Evolutionary conservation across 495 filamentous ascomycete genomes (phyloP), one percentile per base, ranked within the genome.

Genomic region (Tuber microsphaerosporum): DNA sequence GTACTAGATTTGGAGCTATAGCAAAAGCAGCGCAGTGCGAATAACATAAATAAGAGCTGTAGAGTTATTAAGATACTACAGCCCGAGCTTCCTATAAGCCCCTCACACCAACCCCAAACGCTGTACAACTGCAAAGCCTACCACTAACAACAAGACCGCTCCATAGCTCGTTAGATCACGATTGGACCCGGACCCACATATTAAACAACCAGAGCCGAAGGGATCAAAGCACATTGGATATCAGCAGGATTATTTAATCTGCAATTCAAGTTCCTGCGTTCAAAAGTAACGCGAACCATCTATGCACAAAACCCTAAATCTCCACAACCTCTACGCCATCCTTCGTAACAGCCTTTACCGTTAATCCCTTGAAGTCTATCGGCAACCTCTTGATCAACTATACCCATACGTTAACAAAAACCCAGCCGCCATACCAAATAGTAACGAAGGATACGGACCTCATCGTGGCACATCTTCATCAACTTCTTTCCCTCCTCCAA

Each of bases 311-410:
- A 70, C 39, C 71, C n/a, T 79, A 82, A 75, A 82, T 77, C 72
- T 93, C 89, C 75, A 93, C 86, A 76, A 92, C 92, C 79, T 87
- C 84, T 74, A 97, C 91, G 16, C 95, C 95, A 78, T 97, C 93
- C 87, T 94, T 94, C 51, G 92, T 95, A 77, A 99, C 88, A 39
- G 92, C 91, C 88, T 98, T 98, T 78, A 99, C 94, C 73, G 90
- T 82, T 84, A 95, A 89, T 22, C 95, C 95, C 87, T 98, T 99
- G 89, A 97, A 99, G 84, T 99, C 95, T 84, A 98, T 92, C 76
- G 95, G 95, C 87, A 98, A 88, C 85, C 96, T 89, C 89, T 97
- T 96, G 82, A 97, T 61, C 69, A 83, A 46, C 76, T 82, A 70
- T 20, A 74, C 46, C 22, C 22, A 42, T 19, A 73, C 19, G 20